A percentile compares a stretch with the other conserved stretches of the same genome.
Evolutionary conservation across 345 rosid species (phyloP).

Genomic region (Corymbia maculata): DNA sequence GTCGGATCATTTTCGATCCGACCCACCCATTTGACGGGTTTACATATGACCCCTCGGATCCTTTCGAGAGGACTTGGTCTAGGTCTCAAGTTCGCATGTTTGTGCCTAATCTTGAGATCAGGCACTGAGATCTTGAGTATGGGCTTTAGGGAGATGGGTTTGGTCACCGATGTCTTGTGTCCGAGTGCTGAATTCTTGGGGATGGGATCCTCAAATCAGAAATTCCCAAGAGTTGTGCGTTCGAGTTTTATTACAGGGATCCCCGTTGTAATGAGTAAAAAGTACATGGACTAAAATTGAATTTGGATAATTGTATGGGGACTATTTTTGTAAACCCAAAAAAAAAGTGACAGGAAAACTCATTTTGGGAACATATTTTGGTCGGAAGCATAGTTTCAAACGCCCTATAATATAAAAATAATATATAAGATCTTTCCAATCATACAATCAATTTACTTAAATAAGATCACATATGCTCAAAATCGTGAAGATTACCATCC

Average conservation of each 20-base stretch:
- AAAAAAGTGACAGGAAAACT: background rate
- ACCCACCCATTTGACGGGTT: no score
- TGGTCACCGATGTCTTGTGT: background rate
- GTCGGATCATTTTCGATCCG: no score
- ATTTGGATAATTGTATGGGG: no score
- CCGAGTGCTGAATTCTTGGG: background rate
- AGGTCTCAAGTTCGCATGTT: background rate
- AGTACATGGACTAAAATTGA: no score
- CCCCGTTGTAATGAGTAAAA: no score
- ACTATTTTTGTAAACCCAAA: background rate
- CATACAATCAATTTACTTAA: background rate
- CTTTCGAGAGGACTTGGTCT: background rate
- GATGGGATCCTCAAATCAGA: background rate
- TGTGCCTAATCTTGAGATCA: background rate
- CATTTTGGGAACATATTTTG: background rate
- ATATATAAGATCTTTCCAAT: background rate
- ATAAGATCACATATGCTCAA: background rate
- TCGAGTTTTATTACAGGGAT: background rate
- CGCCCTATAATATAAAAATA: background rate
- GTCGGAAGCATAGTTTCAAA: background rate
- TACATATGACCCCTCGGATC: background rate
- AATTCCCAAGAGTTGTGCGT: background rate
- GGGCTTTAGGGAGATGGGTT: background rate
- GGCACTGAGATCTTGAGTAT: background rate
- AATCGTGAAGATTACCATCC: background rate